Base-by-base conservation (phyloP, 2,329 filamentous ascomycete species). In the Cladophialophora yegresii region DNA sequence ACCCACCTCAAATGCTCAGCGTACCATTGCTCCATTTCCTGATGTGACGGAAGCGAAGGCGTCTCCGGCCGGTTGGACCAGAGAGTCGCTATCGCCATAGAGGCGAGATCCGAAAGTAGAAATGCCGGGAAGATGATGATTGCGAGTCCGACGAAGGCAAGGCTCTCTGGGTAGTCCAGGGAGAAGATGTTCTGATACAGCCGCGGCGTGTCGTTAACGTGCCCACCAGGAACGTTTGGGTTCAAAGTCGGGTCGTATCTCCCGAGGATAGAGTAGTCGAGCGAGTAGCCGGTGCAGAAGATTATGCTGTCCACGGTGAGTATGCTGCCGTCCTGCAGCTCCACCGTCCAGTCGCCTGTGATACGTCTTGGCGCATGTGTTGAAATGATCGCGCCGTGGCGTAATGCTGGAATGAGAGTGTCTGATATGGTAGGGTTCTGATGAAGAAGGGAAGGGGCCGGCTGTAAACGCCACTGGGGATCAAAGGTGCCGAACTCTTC, bases 281-380 rank as follows among this genome's bases (percentile, higher is more conserved):
- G 65, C n/a, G 68, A 61, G 66, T 77, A 77, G 50, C 76, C 76
- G 8, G 76, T 78, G 61, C 75, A 76, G 61, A 70, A 77, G 49
- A 77, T 73, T 30, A 78, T 73, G 10, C 71, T 72, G 60, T 77
- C 74, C 30, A 77, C 70, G 32, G 74, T 70, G 16, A 77, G 66
- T 9, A 71, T 62, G 4, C 69, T 71, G 1, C 75, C 75, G 60
- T 76, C 72, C 9, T 68, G 64, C 10, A 77, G 66, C 57, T 75
- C 71, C 10, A 77, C 64, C 3, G 64, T 69, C 7, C 62, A 61
- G 4, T 71, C 64, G 3, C 72, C 73, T 2, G 64, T 66, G 61
- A 75, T 71, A 47, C 54, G 23, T 22, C 47, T 51, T 4, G 63
- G 59, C 28, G 50, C 58, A 9, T 59, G 54, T 2, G 60, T 54